A percentile compares a stretch with the other conserved stretches of the same genome.
Evolutionary conservation across 2,329 filamentous ascomycete species (phyloP).

Genomic region (Polytolypa hystricis): DNA sequence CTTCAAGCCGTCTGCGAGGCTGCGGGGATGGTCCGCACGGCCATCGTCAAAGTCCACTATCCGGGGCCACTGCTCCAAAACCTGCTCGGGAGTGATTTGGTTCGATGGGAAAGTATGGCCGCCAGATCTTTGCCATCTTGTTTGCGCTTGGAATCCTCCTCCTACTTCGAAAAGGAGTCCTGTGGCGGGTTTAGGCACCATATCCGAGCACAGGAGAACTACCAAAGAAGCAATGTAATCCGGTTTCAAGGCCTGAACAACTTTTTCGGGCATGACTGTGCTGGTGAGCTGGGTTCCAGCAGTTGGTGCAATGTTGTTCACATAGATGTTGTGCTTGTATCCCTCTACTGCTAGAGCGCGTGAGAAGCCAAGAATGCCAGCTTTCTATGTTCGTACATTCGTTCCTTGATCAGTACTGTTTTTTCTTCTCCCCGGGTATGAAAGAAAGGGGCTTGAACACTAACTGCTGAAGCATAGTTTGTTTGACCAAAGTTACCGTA

Average conservation of each 20-base stretch:
- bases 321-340: constrained; percentile 92
- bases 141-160: constrained; percentile 83
- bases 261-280: constrained; percentile 88
- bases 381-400: constrained; percentile 58
- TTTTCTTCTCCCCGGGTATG: too few species aligned
- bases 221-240: constrained; percentile 95
- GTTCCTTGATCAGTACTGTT: constrained; percentile 33
- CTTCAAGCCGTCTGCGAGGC: constrained; percentile 62
- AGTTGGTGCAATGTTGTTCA: constrained; percentile 97
- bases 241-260: constrained; percentile 98
- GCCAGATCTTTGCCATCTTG: constrained; percentile 86
- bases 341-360: constrained; percentile 87
- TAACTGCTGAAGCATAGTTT: constrained; percentile 84
- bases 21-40: constrained; percentile 75
- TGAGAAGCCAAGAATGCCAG: constrained; percentile 89
- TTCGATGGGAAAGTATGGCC: constrained; percentile 88
- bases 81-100: constrained; percentile 71
- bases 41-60: constrained; percentile 86
- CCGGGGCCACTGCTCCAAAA: constrained; percentile 62
- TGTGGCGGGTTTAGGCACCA: constrained; percentile 70
- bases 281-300: constrained; percentile 92
- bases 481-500: constrained; percentile 99
- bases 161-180: constrained; percentile 90
- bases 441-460: constrained; percentile 26
- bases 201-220: constrained; percentile 74